Evolutionary conservation across 1,284 basidiomycete genomes (phyloP), one percentile per base, ranked within the genome.

Genomic region (Pholiota adiposa): DNA sequence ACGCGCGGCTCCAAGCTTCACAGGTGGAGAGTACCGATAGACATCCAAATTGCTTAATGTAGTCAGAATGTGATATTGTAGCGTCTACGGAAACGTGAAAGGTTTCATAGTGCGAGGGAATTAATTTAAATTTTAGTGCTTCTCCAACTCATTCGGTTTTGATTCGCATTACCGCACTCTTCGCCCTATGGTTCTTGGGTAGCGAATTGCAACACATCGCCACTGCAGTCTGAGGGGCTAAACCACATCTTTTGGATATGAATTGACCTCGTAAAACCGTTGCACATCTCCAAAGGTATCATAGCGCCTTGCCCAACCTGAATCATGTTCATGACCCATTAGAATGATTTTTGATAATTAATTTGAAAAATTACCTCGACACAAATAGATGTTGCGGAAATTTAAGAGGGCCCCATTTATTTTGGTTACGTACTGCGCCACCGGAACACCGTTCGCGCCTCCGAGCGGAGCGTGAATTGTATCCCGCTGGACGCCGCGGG

Each of bases 51-150:
- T 82, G 75, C 38, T 80, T 77, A 34, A 92, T 80, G 61, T 91
- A 92, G 62, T 89, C 83, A 0, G 89, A 90, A 69, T 84, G 0
- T 86, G 87, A 63, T 89, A 90, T 43, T 79, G 74, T 34, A 92
- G 56, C 6, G 58, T 52, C 64, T 65, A 49, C 43, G 31, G 3
- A 16, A 43, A 40, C 7, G 27, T 36, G 9, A 19, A 14, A 56
- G 27, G 38, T 29, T 29, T 19, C 33, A 51, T 12, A 21, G 12
- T 51, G 33, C 41, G 27, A 31, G 56, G 34, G 27, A 6, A 43
- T 38, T 63, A 87, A 85, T 51, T n/a, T n/a, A n/a, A n/a, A n/a
- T n/a, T n/a, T n/a, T n/a, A n/a, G n/a, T 73, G 71, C 23, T 87
- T 72, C 1, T 87, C 88, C 2, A 73, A 71, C 6, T 61, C 65